Evolutionary conservation across 768 basidiomycete genomes (phyloP).

Genomic region (Boletus eberwhitei): DNA sequence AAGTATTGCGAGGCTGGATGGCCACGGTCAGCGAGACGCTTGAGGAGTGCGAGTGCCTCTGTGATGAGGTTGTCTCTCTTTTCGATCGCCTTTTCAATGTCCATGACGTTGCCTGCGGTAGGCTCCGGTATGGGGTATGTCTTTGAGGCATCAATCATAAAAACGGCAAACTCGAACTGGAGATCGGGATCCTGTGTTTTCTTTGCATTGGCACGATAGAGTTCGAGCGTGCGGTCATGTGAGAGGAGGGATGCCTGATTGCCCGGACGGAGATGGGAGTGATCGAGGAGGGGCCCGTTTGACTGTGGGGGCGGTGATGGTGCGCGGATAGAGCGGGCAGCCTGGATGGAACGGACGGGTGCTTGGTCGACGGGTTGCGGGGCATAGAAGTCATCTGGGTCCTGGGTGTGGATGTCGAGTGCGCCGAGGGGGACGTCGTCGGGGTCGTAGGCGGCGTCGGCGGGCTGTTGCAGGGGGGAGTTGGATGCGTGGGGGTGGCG

Average conservation of each 20-base stretch:
- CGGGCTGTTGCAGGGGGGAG: slow-evolving; percentile 27
- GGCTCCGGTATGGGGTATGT: slow-evolving; percentile 72
- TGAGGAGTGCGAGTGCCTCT: slow-evolving; percentile 85
- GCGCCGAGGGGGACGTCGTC: slow-evolving; percentile 38
- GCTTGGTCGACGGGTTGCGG: slow-evolving; percentile 26
- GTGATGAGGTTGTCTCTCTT: slow-evolving; percentile 85
- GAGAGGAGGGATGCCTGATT: slow-evolving; percentile 90
- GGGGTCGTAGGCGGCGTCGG: slow-evolving; percentile 36
- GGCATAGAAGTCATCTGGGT: slow-evolving; percentile 42
- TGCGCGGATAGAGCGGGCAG: slow-evolving; percentile 55
- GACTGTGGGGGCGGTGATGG: slow-evolving; percentile 58
- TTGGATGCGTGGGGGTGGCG: slow-evolving; percentile 15
- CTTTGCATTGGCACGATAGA: slow-evolving; percentile 96
- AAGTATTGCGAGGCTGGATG: slow-evolving; percentile 96
- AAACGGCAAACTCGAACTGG: slow-evolving; percentile 97
- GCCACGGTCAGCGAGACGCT: slow-evolving; percentile 89
- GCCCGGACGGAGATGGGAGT: slow-evolving; percentile 90
- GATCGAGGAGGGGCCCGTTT: slow-evolving; percentile 70
- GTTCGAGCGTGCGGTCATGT: slow-evolving; percentile 92
- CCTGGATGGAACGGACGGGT: slow-evolving; percentile 37
- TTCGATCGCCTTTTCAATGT: slow-evolving; percentile 75
- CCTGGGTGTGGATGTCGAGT: slow-evolving; percentile 31
- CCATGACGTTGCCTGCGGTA: slow-evolving; percentile 70
- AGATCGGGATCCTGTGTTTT: slow-evolving; percentile 98
- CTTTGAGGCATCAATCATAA: slow-evolving; percentile 98